Percentiles rank a stretch among this genome's conserved stretches.
phyloP scores from a whole-genome alignment of 2,329 filamentous ascomycete species.

The Stenocarpella maydis region DNA sequence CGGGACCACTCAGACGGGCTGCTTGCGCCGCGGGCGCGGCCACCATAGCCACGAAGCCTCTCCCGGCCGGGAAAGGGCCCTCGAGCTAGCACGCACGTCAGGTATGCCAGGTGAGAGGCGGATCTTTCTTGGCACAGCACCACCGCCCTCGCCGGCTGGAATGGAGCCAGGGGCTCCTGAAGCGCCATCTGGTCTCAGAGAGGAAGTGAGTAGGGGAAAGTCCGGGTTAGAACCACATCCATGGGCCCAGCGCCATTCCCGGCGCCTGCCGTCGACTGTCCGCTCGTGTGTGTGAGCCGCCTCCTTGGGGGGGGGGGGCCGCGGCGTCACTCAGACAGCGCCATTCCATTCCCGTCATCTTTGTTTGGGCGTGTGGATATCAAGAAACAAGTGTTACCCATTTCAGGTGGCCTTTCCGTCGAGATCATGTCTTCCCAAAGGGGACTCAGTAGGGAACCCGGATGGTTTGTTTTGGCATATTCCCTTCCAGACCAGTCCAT shows the following conservation, averaged over 20 bases:
- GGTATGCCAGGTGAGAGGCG: not conserved
- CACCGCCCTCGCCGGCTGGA: not conserved
- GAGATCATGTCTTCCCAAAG: not conserved
- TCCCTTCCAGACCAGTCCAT: not conserved
- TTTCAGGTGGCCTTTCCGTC: not conserved
- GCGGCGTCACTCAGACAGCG: not conserved
- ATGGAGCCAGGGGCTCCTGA: not conserved
- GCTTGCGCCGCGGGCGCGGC: not conserved
- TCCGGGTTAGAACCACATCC: not conserved
- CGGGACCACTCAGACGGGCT: not conserved
- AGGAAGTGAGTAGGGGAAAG: too few species aligned
- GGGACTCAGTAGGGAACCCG: too few species aligned
- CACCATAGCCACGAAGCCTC: not conserved
- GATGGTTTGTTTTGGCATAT: too few species aligned
- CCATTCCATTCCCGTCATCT: slow-evolving; percentile 3
- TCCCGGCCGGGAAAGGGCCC: not conserved
- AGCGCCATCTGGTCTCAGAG: not conserved
- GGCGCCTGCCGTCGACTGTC: not conserved
- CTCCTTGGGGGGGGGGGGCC: not conserved
- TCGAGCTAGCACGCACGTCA: not conserved
- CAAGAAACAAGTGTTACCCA: not conserved
- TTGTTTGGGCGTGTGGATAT: not conserved
- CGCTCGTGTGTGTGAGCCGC: not conserved
- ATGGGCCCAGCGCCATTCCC: slow-evolving; percentile 5
- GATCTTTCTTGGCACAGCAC: not conserved